Conservation (phyloP, 2,329 filamentous ascomycete genomes). For the Xylaria hypoxylon region DNA sequence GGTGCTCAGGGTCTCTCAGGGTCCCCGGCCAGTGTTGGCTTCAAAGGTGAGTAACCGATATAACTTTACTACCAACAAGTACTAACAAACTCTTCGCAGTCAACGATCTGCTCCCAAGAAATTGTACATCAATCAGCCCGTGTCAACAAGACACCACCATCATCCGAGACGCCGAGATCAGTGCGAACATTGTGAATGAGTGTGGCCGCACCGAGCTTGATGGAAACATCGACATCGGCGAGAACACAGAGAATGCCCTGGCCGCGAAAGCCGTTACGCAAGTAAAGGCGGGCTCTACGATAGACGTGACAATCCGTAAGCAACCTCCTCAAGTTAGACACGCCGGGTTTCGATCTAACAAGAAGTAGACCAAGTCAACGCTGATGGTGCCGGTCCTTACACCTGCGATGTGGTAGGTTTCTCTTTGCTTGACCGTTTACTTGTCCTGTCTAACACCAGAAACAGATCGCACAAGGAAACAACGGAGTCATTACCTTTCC, state of each 20-base stretch:
- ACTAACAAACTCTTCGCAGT: slow-evolving; percentile 19
- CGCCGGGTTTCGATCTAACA: slow-evolving; percentile 19
- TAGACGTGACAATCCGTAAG: slow-evolving; percentile 60
- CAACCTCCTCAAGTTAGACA: background rate
- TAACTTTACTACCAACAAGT: background rate
- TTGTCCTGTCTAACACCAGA: slow-evolving; percentile 25
- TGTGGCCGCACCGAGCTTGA: slow-evolving; percentile 71
- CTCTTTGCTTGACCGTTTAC: slow-evolving; percentile 45
- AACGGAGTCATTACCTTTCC: slow-evolving; percentile 58
- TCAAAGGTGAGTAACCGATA: slow-evolving; percentile 54
- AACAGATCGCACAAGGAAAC: slow-evolving; percentile 38
- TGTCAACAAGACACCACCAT: slow-evolving; percentile 75
- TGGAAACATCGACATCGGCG: slow-evolving; percentile 72
- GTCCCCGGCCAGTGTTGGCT: slow-evolving; percentile 62
- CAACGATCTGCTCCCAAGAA: slow-evolving; percentile 64
- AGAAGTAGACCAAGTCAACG: slow-evolving; percentile 61
- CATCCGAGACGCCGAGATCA: slow-evolving; percentile 69
- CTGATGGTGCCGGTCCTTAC: slow-evolving; percentile 67
- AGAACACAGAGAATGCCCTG: slow-evolving; percentile 65
- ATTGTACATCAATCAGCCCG: slow-evolving; percentile 72
- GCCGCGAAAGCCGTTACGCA: slow-evolving; percentile 60
- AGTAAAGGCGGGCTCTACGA: slow-evolving; percentile 58
- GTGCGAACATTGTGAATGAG: slow-evolving; percentile 64
- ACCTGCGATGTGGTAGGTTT: slow-evolving; percentile 56
- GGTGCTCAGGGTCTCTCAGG: slow-evolving; percentile 59